Evolutionary conservation across 768 basidiomycete species (phyloP).

Genomic region (Arthromyces matolae): DNA sequence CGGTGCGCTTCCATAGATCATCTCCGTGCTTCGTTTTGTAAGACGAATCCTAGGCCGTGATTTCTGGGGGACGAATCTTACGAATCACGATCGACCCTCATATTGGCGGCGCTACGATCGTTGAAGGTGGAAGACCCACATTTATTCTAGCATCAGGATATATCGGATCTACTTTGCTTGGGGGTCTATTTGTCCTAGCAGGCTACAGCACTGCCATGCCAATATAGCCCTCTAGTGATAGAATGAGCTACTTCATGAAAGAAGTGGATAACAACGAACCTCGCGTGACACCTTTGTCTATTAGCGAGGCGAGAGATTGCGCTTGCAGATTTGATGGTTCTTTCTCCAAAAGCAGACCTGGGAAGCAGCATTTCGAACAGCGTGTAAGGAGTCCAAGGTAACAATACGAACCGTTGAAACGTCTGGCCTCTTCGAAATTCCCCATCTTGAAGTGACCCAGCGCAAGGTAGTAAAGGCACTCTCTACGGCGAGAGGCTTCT

Average conservation of each 20-base stretch:
- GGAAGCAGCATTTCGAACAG: neutral
- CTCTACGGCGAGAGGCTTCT: constrained; percentile 82
- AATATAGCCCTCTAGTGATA: constrained; percentile 84
- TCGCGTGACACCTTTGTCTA: constrained; percentile 80
- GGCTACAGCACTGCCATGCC: constrained; percentile 96
- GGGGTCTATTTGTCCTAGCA: constrained; percentile 77
- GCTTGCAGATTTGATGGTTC: constrained; percentile 95
- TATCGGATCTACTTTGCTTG: constrained; percentile 76
- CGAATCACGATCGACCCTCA: constrained; percentile 84
- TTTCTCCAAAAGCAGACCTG: constrained; percentile 83
- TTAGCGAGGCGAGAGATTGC: constrained; percentile 77
- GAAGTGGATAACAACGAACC: constrained; percentile 42
- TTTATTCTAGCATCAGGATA: constrained; percentile 79
- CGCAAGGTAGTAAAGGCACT: constrained; percentile 95
- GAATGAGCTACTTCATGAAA: constrained; percentile 1
- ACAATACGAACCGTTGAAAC: constrained; percentile 81
- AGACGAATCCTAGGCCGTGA: constrained; percentile 54
- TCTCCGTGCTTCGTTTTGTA: neutral
- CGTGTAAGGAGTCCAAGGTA: neutral
- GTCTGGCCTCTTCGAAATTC: constrained; percentile 88
- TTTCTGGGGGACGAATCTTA: constrained; percentile 75
- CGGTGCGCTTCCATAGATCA: constrained; percentile 44
- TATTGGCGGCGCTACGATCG: constrained; percentile 70
- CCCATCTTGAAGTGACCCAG: constrained; percentile 96
- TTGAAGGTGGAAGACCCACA: constrained; percentile 71